These are phyloP conservation scores for Crucibulum laeve DNA, from an alignment of 768 basidiomycete genomes.

Conservation along the genomic window DNA sequence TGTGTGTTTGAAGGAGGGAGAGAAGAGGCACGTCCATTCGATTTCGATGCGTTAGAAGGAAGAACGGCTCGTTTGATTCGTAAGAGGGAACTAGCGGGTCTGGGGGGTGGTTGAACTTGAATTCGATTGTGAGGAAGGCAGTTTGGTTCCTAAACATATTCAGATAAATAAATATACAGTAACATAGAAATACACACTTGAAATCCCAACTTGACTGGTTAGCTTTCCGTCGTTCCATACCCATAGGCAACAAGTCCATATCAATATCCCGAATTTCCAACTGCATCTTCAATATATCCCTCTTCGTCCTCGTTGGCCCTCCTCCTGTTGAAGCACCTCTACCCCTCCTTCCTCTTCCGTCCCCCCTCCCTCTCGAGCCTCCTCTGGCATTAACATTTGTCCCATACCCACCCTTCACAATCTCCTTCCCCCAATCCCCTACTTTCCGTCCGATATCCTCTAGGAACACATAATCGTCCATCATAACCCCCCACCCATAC, in stretches of 20 bases:
- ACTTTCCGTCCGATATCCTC: constrained; percentile 79
- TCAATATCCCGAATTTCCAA: constrained; percentile 66
- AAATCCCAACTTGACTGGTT: constrained; percentile 85
- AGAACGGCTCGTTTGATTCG: constrained; percentile 30
- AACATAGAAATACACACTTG: constrained; percentile 47
- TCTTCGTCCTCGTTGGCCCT: constrained; percentile 43
- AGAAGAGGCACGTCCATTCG: constrained; percentile 45
- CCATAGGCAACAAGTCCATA: constrained; percentile 70
- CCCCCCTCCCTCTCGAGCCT: constrained; percentile 19
- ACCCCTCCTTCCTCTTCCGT: constrained; percentile 18
- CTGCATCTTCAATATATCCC: constrained; percentile 64
- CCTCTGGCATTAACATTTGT: constrained; percentile 15
- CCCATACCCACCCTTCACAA: constrained; percentile 56
- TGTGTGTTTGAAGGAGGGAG: constrained; percentile 40
- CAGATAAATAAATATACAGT: background rate
- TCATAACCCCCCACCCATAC: constrained; percentile 83
- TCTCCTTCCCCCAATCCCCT: constrained; percentile 69
- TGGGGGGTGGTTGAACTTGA: constrained; percentile 56
- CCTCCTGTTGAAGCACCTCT: constrained; percentile 24
- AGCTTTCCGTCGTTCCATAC: constrained; percentile 73
- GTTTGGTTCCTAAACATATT: constrained; percentile 51
- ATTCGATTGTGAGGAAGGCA: constrained; percentile 68
- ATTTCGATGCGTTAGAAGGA: constrained; percentile 64
- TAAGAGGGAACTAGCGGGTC: constrained; percentile 38
- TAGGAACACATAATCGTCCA: constrained; percentile 84